These are phyloP conservation scores for Tremella mesenterica DNA, from an alignment of 768 basidiomycete species.

Conservation along the genomic window DNA sequence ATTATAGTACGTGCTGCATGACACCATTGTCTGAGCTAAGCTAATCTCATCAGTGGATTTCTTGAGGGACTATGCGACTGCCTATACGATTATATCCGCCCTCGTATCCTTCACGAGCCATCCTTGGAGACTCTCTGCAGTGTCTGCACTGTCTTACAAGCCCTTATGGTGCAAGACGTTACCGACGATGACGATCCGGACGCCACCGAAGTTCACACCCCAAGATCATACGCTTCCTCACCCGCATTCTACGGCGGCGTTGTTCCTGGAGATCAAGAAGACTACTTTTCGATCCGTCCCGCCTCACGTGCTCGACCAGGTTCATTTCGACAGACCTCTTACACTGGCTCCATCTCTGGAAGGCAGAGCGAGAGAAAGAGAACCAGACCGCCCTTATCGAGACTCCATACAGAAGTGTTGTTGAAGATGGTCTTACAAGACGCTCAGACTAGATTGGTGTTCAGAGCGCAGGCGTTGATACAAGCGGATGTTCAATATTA, in stretches of 20 bases:
- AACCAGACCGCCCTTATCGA: constrained; percentile 46
- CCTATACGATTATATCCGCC: constrained; percentile 89
- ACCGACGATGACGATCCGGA: constrained; percentile 16
- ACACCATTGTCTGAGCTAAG: not conserved
- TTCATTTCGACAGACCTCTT: constrained; percentile 10
- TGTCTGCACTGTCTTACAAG: constrained; percentile 91
- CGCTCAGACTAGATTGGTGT: constrained; percentile 88
- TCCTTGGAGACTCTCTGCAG: constrained; percentile 80
- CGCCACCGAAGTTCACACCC: constrained; percentile 19
- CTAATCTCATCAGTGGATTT: constrained; percentile 63
- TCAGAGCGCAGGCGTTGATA: constrained; percentile 87
- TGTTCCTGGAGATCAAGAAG: constrained; percentile 2
- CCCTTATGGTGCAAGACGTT: constrained; percentile 86
- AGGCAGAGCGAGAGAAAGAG: not conserved
- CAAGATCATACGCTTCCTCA: constrained; percentile 4
- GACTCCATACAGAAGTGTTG: constrained; percentile 69
- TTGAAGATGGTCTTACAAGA: constrained; percentile 88
- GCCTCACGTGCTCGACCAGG: not conserved
- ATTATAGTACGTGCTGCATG: constrained; percentile 51
- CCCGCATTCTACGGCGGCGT: not conserved
- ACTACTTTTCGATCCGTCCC: constrained; percentile 12
- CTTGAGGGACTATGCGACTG: constrained; percentile 86
- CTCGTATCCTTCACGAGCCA: constrained; percentile 87
- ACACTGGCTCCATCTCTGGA: not conserved
- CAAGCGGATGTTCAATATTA: constrained; percentile 82